phyloP scores from a whole-genome alignment of 2,329 filamentous ascomycete species.

The Aspergillus ustus region DNA sequence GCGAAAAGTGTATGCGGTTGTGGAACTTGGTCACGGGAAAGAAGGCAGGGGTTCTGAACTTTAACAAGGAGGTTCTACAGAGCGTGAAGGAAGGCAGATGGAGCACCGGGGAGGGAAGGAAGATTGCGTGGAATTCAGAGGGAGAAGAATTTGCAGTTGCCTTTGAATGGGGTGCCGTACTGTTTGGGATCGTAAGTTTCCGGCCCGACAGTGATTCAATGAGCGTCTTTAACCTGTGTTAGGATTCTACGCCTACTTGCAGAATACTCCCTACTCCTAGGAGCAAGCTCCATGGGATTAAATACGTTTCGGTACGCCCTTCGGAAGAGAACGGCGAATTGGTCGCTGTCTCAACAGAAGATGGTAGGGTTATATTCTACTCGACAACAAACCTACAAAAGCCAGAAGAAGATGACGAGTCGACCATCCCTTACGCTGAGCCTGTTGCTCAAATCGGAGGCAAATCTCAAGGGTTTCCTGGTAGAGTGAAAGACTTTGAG shows the following conservation, averaged over 20 bases:
- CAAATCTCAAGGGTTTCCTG: slow-evolving; percentile 65
- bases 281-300: slow-evolving; percentile 83
- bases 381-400: slow-evolving; percentile 60
- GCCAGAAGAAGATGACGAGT: slow-evolving; percentile 50
- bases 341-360: slow-evolving; percentile 83
- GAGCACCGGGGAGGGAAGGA: slow-evolving; percentile 79
- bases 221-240: slow-evolving; percentile 22
- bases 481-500: slow-evolving; percentile 88
- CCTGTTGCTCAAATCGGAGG: slow-evolving; percentile 80
- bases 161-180: slow-evolving; percentile 82
- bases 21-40: slow-evolving; percentile 98
- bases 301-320: slow-evolving; percentile 62
- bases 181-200: slow-evolving; percentile 73
- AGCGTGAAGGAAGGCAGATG: slow-evolving; percentile 77
- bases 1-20: slow-evolving; percentile 87
- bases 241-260: slow-evolving; percentile 79
- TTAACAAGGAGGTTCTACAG: slow-evolving; percentile 72
- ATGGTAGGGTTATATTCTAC: slow-evolving; percentile 84
- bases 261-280: slow-evolving; percentile 68
- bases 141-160: slow-evolving; percentile 85
- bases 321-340: slow-evolving; percentile 59
- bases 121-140: slow-evolving; percentile 76
- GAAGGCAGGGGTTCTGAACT: slow-evolving; percentile 91
- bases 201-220: neutral
- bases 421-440: slow-evolving; percentile 63